These are phyloP conservation scores for Candida frijolesensis DNA, from an alignment of 1,139 yeast genomes.

Conservation along the genomic window DNA sequence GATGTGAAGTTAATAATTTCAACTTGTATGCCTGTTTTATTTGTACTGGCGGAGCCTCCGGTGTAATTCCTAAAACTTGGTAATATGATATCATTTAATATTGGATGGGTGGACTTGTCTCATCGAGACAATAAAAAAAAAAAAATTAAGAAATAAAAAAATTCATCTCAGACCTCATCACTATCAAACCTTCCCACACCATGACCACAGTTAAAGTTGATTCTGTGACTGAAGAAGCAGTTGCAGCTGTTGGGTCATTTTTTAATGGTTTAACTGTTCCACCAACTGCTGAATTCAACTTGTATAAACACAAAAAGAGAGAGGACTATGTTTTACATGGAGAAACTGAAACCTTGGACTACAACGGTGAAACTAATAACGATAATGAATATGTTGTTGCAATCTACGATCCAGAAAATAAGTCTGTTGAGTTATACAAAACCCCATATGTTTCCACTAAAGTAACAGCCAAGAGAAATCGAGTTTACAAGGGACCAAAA, in stretches of 20 bases:
- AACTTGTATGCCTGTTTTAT: conserved; percentile 64
- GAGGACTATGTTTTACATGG: conserved; percentile 67
- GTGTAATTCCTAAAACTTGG: conserved; percentile 51
- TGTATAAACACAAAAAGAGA: conserved; percentile 57
- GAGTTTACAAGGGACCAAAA: conserved; percentile 58
- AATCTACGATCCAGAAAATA: conserved; percentile 62
- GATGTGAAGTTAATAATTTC: conserved; percentile 66
- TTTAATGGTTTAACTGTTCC: conserved; percentile 78
- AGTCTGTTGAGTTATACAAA: conserved; percentile 61
- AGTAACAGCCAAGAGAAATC: conserved; percentile 57
- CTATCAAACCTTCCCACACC: not conserved
- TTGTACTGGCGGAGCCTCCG: conserved; percentile 23
- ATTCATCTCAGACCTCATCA: conserved; percentile 3
- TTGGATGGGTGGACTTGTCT: conserved; percentile 2
- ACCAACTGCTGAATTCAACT: conserved; percentile 57
- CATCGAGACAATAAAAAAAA: conserved; percentile 5
- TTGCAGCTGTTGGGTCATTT: conserved; percentile 55
- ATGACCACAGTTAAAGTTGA: conserved; percentile 11
- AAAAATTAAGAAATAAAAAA: conserved; percentile 2
- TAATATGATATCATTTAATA: conserved; percentile 37
- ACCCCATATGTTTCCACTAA: conserved; percentile 60
- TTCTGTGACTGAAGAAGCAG: conserved; percentile 28
- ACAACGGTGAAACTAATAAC: conserved; percentile 63
- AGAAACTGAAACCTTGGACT: conserved; percentile 71
- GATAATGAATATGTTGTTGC: conserved; percentile 61